phyloP scores from a whole-genome alignment of 2,329 filamentous ascomycete genomes.

The Zymoseptoria crescenta region DNA sequence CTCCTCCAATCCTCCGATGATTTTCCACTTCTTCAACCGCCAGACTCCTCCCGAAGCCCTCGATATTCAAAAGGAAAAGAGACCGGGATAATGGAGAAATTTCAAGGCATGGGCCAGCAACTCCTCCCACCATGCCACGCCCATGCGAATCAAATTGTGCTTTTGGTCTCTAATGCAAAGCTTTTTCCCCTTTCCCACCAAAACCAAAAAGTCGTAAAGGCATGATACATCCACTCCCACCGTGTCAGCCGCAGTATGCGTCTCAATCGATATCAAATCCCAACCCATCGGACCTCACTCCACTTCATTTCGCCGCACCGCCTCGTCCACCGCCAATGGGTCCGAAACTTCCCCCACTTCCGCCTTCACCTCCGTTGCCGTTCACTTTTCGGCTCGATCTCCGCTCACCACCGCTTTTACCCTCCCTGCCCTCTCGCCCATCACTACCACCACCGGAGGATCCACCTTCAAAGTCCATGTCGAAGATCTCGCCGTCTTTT shows the following conservation, averaged over 20 bases:
- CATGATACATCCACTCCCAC: background rate
- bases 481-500: conserved; percentile 14
- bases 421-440: background rate
- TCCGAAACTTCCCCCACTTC: background rate
- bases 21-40: too few relatives aligned
- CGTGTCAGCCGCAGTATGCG: background rate
- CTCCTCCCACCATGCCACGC: too few relatives aligned
- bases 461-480: conserved; percentile 17
- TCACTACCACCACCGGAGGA: conserved; percentile 3
- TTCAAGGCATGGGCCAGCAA: too few relatives aligned
- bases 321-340: background rate
- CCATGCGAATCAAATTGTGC: background rate
- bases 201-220: background rate
- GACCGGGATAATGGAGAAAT: too few relatives aligned
- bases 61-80: too few relatives aligned
- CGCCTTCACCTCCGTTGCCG: background rate
- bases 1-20: too few relatives aligned
- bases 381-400: background rate
- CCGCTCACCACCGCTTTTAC: background rate
- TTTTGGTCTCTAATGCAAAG: background rate
- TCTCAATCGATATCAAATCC: background rate
- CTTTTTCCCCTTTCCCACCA: background rate
- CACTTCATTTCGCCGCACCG: background rate
- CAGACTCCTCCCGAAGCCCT: too few relatives aligned
- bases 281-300: too few relatives aligned